Base-by-base conservation (phyloP, 1,139 yeast genomes). In the Candida sojae region DNA sequence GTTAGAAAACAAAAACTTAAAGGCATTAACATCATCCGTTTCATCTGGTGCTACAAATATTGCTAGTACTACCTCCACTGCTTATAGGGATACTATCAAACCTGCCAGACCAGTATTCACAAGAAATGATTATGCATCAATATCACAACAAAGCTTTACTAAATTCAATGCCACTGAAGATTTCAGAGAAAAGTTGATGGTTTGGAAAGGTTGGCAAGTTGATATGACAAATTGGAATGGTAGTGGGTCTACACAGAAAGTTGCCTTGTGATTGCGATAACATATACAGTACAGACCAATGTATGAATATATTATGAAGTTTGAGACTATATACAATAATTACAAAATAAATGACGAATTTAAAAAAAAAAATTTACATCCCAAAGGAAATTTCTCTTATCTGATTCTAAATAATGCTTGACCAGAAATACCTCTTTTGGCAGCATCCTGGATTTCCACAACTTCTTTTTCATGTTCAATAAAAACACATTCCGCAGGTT, bases 401-500 rank as follows among this genome's bases (percentile, higher is more conserved):
- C 77, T 81, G 47, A 88, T 86, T 60, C 98, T 84, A 65, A 96
- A 89, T 55, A 92, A 75, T 25, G 90, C 84, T 71, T 87, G 86
- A 39, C 97, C 97, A 36, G 80, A 82, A 42, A 84, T 63, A 50
- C 84, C 81, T 63, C 80, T 84, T 56, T 82, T 79, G 29, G 95
- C 88, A 39, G 97, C 97, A 59, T 92, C 97, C 58, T 88, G 90
- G 46, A 87, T 69, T 53, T 89, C 91, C 57, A 88, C 75, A 42
- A 86, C 75, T n/a, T 74, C 70, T 6, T 77, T 76, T n/a, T 31
- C 48, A 25, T 45, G 34, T 29, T 46, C 39, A 36, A 93, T 79
- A 58, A 93, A 83, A 56, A 92, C 81, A 52, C 89, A 79, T 67
- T 93, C 99, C 29, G 97, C 97, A 1, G 97, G 95, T 62, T 87